Evolutionary conservation across 495 filamentous ascomycete species (phyloP).

Genomic region (Lophiotrema nucula): DNA sequence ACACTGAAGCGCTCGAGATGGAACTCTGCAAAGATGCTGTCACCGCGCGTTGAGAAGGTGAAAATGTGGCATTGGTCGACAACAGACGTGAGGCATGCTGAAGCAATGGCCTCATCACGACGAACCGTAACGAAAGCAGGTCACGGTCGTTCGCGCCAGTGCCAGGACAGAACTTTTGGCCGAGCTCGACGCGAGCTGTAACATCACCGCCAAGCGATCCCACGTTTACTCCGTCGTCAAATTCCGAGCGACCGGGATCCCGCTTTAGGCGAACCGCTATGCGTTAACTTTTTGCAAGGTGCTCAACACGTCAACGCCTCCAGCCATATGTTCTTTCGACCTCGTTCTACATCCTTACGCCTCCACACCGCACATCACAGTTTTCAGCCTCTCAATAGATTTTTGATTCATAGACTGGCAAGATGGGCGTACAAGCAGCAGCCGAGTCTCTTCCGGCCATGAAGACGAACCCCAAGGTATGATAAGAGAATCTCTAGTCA

Average conservation of each 20-base stretch:
- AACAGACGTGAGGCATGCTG: conserved; percentile 34
- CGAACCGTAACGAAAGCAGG: too few species aligned
- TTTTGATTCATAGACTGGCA: not conserved
- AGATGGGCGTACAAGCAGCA: conserved; percentile 20
- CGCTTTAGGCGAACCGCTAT: too few species aligned
- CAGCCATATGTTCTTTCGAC: conserved; percentile 8
- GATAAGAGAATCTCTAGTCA: not conserved
- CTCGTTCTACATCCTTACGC: not conserved
- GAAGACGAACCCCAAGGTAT: conserved; percentile 27
- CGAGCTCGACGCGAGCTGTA: conserved; percentile 6
- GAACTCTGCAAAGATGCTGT: not conserved
- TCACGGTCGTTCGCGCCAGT: too few species aligned
- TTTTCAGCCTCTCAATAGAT: not conserved
- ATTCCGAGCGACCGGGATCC: conserved; percentile 15
- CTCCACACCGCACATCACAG: not conserved
- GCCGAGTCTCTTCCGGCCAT: conserved; percentile 30
- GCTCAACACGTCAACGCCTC: not conserved
- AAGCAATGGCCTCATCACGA: conserved; percentile 37
- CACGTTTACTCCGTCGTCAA: too few species aligned
- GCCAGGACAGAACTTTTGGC: not conserved
- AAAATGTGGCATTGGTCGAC: not conserved
- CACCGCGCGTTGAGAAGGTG: not conserved
- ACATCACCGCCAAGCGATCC: too few species aligned
- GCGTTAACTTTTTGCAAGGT: too few species aligned
- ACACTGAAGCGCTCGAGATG: conserved; percentile 12